These are phyloP conservation scores for Phylloporus arenicola DNA, from an alignment of 768 basidiomycete species.

Conservation along the genomic window DNA sequence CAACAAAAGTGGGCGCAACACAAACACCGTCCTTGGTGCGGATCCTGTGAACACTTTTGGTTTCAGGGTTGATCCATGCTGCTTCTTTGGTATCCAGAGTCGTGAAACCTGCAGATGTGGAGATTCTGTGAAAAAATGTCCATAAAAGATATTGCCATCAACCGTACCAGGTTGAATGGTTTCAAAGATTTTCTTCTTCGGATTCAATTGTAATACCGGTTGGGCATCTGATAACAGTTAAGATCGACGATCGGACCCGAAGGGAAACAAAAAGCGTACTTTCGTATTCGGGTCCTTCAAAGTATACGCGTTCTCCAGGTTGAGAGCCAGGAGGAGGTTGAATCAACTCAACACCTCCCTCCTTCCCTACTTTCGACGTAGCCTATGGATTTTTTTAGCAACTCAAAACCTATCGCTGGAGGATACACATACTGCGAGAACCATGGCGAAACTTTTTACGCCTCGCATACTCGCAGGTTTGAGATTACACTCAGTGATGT, in stretches of 20 bases:
- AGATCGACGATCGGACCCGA: not conserved
- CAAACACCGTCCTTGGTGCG: constrained; percentile 83
- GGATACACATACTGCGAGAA: constrained; percentile 65
- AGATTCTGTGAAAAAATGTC: constrained; percentile 4
- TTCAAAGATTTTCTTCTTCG: constrained; percentile 99
- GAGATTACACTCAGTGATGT: constrained; percentile 64
- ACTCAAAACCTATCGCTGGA: not conserved
- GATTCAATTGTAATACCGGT: constrained; percentile 84
- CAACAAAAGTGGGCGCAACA: constrained; percentile 72
- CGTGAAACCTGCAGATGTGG: constrained; percentile 57
- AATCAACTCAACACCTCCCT: constrained; percentile 86
- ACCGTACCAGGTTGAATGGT: constrained; percentile 80
- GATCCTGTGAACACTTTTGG: constrained; percentile 76
- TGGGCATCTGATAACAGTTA: constrained; percentile 40
- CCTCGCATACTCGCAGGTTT: constrained; percentile 98
- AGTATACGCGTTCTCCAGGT: constrained; percentile 92
- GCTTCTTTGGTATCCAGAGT: constrained; percentile 77
- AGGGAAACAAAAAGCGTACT: constrained; percentile 38
- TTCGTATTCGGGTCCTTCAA: constrained; percentile 86
- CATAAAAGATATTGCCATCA: not conserved
- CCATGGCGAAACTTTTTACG: constrained; percentile 97
- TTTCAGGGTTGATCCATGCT: constrained; percentile 85
- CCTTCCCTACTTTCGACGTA: constrained; percentile 84
- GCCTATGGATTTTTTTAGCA: constrained; percentile 47
- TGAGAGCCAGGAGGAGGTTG: constrained; percentile 80